phyloP scores from a whole-genome alignment of 768 basidiomycete species.

The Lentinula raphanica region DNA sequence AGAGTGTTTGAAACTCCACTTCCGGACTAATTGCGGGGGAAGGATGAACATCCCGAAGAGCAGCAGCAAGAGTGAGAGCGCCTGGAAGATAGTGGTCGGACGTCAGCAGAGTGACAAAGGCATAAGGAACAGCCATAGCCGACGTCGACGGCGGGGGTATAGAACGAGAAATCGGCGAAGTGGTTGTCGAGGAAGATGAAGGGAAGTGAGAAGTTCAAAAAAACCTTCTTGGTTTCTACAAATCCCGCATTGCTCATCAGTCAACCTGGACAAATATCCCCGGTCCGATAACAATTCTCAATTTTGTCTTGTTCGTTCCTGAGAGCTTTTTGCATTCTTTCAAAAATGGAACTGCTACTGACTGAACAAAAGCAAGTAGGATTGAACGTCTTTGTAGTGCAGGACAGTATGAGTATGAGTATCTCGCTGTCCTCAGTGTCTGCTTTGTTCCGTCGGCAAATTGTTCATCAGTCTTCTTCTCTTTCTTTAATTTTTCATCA shows the following conservation, averaged over 20 bases:
- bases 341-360: too few species aligned
- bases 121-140: slow-evolving; percentile 62
- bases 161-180: slow-evolving; percentile 17
- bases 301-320: not conserved
- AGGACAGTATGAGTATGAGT: too few species aligned
- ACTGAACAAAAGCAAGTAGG: too few species aligned
- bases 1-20: slow-evolving; percentile 75
- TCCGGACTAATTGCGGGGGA: slow-evolving; percentile 50
- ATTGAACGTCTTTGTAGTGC: too few species aligned
- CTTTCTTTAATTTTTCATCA: too few species aligned
- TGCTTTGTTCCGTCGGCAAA: too few species aligned
- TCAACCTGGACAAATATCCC: not conserved
- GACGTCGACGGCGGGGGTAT: slow-evolving; percentile 14
- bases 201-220: not conserved
- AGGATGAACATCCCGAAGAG: slow-evolving; percentile 76
- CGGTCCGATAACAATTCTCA: not conserved
- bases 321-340: too few species aligned
- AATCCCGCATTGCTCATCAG: not conserved
- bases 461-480: too few species aligned
- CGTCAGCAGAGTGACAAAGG: slow-evolving; percentile 89
- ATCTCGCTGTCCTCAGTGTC: too few species aligned
- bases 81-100: slow-evolving; percentile 92
- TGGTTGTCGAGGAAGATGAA: not conserved
- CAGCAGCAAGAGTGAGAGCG: slow-evolving; percentile 79
- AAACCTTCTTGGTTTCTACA: not conserved